Conservation (phyloP, 2,329 filamentous ascomycete genomes). For the Aspergillus sp. region DNA sequence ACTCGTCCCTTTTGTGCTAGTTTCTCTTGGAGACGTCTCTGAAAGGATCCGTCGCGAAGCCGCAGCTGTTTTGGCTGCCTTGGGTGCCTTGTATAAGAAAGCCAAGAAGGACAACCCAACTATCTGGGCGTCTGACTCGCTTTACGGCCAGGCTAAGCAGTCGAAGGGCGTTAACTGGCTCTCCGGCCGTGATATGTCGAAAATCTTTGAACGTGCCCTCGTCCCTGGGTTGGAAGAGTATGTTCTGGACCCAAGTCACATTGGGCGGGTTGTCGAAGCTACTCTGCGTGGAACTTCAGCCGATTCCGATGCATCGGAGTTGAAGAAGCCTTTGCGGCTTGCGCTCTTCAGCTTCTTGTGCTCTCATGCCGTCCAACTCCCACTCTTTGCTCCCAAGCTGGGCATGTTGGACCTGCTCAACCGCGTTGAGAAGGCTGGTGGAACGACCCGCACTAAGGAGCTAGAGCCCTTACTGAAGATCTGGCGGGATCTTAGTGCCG, state of each 20-base stretch:
- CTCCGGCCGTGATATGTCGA: constrained; percentile 54
- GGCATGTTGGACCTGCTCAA: constrained; percentile 70
- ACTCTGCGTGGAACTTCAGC: constrained; percentile 53
- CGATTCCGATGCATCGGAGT: constrained; percentile 47
- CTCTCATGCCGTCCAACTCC: constrained; percentile 67
- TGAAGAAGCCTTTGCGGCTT: constrained; percentile 62
- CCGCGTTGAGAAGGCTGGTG: constrained; percentile 67
- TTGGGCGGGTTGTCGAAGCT: constrained; percentile 62
- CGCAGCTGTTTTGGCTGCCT: constrained; percentile 60
- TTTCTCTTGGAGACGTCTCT: constrained; percentile 71
- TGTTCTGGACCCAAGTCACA: constrained; percentile 71
- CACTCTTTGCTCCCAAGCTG: constrained; percentile 66
- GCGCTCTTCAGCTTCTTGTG: constrained; percentile 70
- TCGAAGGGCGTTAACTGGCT: constrained; percentile 56
- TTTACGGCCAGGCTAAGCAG: constrained; percentile 62
- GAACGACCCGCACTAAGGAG: constrained; percentile 68
- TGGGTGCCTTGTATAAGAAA: constrained; percentile 53
- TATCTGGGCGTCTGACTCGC: constrained; percentile 59
- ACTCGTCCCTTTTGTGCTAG: constrained; percentile 76
- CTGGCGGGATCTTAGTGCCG: constrained; percentile 61
- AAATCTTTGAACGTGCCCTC: constrained; percentile 65
- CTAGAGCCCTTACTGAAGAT: constrained; percentile 71
- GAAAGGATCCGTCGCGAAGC: constrained; percentile 74
- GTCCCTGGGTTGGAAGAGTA: constrained; percentile 80
- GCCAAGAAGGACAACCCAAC: constrained; percentile 38